Evolutionary conservation across 352 stramenopile species (phyloP).

Genomic region (Nothophytophthora sp.): DNA sequence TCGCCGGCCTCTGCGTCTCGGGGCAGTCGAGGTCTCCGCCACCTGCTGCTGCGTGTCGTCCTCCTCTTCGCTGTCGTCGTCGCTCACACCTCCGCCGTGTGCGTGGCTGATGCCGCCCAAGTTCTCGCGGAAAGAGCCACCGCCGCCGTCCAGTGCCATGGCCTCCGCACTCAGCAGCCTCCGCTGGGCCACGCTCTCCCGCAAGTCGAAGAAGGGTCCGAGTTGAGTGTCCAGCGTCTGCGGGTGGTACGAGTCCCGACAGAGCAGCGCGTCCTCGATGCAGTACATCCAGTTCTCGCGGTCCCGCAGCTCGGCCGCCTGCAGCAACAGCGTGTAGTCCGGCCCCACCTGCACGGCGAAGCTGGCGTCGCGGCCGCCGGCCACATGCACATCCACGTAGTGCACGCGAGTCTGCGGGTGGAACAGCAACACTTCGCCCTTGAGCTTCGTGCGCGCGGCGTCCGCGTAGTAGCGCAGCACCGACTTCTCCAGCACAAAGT

Average conservation of each 20-base stretch:
- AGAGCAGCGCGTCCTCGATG: constrained; percentile 74
- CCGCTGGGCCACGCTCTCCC: constrained; percentile 55
- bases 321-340: constrained; percentile 63
- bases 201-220: constrained; percentile 40
- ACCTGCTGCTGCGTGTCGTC: constrained; percentile 31
- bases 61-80: constrained; percentile 33
- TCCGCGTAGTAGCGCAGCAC: constrained; percentile 73
- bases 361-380: constrained; percentile 47
- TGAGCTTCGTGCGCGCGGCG: constrained; percentile 47
- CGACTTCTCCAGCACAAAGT: constrained; percentile 73
- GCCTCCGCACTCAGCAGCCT: constrained; percentile 59
- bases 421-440: constrained; percentile 79
- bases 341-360: constrained; percentile 65
- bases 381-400: constrained; percentile 68
- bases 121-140: constrained; percentile 21
- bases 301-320: constrained; percentile 55
- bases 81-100: constrained; percentile 19
- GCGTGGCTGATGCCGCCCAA: constrained; percentile 29
- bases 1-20: constrained; percentile 13
- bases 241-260: constrained; percentile 69
- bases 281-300: constrained; percentile 84
- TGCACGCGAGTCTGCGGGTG: constrained; percentile 66
- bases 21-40: constrained; percentile 22
- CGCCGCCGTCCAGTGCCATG: constrained; percentile 40
- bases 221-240: constrained; percentile 17